Evolutionary conservation across 2,329 filamentous ascomycete species (phyloP), one percentile per base, ranked within the genome.

Genomic region (Ceratocystis ficicola): DNA sequence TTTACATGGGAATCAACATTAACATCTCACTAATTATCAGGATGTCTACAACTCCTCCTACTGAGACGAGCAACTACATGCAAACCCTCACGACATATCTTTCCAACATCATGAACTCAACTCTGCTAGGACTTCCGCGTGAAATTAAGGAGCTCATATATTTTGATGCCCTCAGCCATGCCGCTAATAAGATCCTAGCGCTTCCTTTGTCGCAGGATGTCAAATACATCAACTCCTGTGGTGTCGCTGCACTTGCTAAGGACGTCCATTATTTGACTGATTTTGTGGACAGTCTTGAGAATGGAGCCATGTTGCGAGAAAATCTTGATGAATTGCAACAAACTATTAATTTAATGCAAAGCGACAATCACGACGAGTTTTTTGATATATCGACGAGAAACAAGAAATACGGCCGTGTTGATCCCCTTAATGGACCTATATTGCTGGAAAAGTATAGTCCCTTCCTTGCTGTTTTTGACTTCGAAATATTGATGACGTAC

Each of bases 101-200:
- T 22, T 89, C 88, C 36, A 96, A 95, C 73, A 97, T 96, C 73
- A 97, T 97, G 91, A 92, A 87, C 73, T 94, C 90, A 0, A 96
- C 95, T 0, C 81, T 99, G 4, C 82, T 99, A 1, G 93, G 92
- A 1, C 79, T 99, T n/a, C 94, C 95, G 0, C 86, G 90, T 36
- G 90, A 95, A 72, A 96, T 99, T 75, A 97, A 97, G 74, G 91
- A 96, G 74, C 85, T 96, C 66, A 96, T 99, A 71, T 97, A 99
- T 77, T 96, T 96, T 73, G 94, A 97, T 73, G 94, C 94, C 0
- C 82, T 99, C 44, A 91, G 86, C 65, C 94, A 99, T 75, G 91
- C 94, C 1, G 87, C 90, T 2, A 88, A 88, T 68, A 90, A 88
- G 75, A 94, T 96, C 66, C 76, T 96, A 69, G 83, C 85, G 28